Conservation (phyloP, 208 protist species). For the Trypanosoma theileri region DNA sequence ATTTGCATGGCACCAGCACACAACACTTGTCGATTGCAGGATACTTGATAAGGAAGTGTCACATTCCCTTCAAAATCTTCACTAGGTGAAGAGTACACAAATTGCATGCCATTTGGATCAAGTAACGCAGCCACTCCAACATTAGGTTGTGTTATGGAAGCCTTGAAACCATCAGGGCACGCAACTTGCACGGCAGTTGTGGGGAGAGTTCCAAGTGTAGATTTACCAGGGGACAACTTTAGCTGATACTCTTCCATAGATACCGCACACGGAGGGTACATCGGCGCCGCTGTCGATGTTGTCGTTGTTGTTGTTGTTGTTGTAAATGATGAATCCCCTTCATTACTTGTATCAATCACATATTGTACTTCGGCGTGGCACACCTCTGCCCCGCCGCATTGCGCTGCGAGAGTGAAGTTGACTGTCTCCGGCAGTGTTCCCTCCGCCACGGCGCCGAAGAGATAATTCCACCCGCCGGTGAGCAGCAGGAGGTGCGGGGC, state of each 20-base stretch:
- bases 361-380: slow-evolving; percentile 43
- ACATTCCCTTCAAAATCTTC: slow-evolving; percentile 14
- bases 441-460: slow-evolving; percentile 25
- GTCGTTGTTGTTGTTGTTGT: slow-evolving; percentile 21
- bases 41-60: slow-evolving; percentile 32
- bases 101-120: slow-evolving; percentile 14
- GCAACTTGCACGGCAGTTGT: slow-evolving; percentile 20
- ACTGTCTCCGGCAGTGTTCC: slow-evolving; percentile 9
- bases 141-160: slow-evolving; percentile 15
- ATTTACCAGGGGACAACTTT: slow-evolving; percentile 13
- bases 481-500: slow-evolving; percentile 33
- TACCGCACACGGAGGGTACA: slow-evolving; percentile 31
- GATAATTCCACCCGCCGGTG: slow-evolving; percentile 43
- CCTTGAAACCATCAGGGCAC: slow-evolving; percentile 1
- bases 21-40: slow-evolving; percentile 25
- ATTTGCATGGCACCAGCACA: slow-evolving; percentile 38
- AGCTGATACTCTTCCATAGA: slow-evolving; percentile 13
- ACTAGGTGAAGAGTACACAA: slow-evolving; percentile 26
- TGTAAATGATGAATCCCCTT: background rate
- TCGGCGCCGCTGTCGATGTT: slow-evolving; percentile 24
- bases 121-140: slow-evolving; percentile 21
- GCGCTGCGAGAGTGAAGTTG: slow-evolving; percentile 42
- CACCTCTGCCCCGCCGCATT: slow-evolving; percentile 33
- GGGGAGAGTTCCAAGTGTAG: slow-evolving; percentile 19
- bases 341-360: slow-evolving; percentile 15